Evolutionary conservation across 345 rosid species (phyloP), one percentile per base, ranked within the genome.

Genomic region (Eucalyptus marginata): DNA sequence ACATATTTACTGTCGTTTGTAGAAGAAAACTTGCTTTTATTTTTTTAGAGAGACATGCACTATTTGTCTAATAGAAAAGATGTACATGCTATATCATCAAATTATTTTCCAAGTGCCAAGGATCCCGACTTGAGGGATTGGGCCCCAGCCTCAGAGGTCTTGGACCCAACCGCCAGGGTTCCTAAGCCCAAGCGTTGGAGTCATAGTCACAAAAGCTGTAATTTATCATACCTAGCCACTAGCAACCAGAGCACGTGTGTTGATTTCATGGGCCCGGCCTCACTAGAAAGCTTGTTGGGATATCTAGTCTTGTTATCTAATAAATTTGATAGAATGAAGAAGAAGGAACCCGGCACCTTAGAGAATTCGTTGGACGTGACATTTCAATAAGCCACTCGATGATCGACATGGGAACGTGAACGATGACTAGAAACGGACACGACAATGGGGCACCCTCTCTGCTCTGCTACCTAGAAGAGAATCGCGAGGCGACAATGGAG

Each of bases 171-270:
- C 16, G 31, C 66, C 1, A 29, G 4, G 0, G 31, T 27, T 59
- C 66, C 31, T 0, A 59, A 59, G 31, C 31, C 66, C 66, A 12
- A 59, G 31, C 15, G n/a, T 11, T 27, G 16, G 31, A 59, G 3
- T 59, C 15, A 0, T 59, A 25, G 66, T 27, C n/a, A 13, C 66
- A 3, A 59, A 6, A 25, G 66, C 66, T 25, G 66, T 12, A 12
- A 56, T 56, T 22, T 56, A 10, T 56, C 62, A 9, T 10, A 27
- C 66, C 66, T 12, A 5, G 66, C 31, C 66, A 27, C 31, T 5
- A 59, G 66, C n/a, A 0, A 59, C 66, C n/a, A 0, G 4, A 59
- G 66, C 31, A 27, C 66, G 14, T 0, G 14, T 59, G 0, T 59
- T 12, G 7, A 59, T 12, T 59, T 5, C 1, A 59, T 27, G 66